Base-by-base conservation (phyloP, 176 grass and related monocot genomes). In the Raddia guianensis region DNA sequence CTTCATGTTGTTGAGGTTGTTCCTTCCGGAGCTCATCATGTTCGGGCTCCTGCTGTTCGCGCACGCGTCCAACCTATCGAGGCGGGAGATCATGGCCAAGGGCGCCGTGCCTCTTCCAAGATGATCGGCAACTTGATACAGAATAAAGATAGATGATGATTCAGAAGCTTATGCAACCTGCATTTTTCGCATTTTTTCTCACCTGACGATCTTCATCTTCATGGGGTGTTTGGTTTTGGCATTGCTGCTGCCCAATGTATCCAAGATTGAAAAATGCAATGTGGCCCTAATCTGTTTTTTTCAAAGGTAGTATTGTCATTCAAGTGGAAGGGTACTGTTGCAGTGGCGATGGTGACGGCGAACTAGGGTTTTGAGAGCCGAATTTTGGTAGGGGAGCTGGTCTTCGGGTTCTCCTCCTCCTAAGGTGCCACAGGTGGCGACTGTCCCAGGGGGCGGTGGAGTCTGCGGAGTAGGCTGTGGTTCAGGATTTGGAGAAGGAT, bases 51-150 rank as follows among this genome's bases (percentile, higher is more conserved):
- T 92, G 7, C 84, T 98, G 7, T 98, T 98, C 77, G 80, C 69
- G 6, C 72, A 95, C 66, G 96, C 96, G 14, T 98, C 96, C 15
- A 98, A 88, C 88, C n/a, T 77, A 8, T 95, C 96, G 0, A 92
- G 93, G 63, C 88, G 95, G 59, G 96, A 98, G 88, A 98, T 98
- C 83, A 98, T 98, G 96, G 78, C 84, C 66, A 98, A 98, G 83
- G 96, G 96, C 63, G 95, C 92, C 14, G 60, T 87, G 72, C 96
- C 96, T 19, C 85, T 98, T 56, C 79, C 60, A 93, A 85, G 75
- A 98, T 98, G 96, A 91, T 95, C 34, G 90, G 88, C 82, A 98
- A 98, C 92, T 93, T 98, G 86, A 68, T 95, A 76, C 69, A 56
- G 65, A 92, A 95, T 52, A 89, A 65, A 85, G 80, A 93, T 63